Evolutionary conservation across 2,329 filamentous ascomycete species (phyloP), one percentile per base, ranked within the genome.

Genomic region (Cytospora mali): DNA sequence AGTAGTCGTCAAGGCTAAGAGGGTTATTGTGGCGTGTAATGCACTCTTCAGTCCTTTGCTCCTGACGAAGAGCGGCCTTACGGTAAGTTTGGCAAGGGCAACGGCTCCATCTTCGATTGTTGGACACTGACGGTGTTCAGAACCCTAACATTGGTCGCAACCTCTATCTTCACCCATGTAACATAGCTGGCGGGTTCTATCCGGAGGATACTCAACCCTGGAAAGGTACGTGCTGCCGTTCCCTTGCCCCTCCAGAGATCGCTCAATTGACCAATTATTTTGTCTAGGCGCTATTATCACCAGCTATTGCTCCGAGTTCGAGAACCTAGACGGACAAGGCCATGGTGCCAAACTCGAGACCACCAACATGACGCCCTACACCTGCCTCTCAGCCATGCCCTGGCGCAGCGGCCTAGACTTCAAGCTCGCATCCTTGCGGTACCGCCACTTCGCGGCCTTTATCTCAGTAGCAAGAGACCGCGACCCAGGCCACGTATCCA

Each of bases 321-420:
- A 96, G 67, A 89, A 97, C 68, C 80, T 93, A 0, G 92, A 97
- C 72, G 85, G 85, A 6, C 81, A 87, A 49, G 92, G 92, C 62
- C 92, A 97, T 69, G 94, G 94, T 46, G 82, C 83, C 55, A 96
- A 96, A 74, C 79, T 97, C 29, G 93, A 97, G 79, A 81, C 87
- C 11, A 85, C 85, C 1, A 84, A 84, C 69, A 93, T 95, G 89
- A 68, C 87, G 71, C 92, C 93, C 0, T 84, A 87, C 21, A 73
- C 86, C 3, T 82, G 85, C 68, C 77, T 93, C 16, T 78, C 86
- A 6, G 77, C 83, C 57, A 79, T 91, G 58, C 83, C 88, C 16
- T 96, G 90, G 88, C 77, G 74, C n/a, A 78, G 79, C 60, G 90
- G 87, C 0, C 72, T 92, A 13, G 84, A 91, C 51, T 91, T 83